These are phyloP conservation scores for Eucalyptus erythrocorys DNA, from an alignment of 345 rosid genomes.

Conservation along the genomic window DNA sequence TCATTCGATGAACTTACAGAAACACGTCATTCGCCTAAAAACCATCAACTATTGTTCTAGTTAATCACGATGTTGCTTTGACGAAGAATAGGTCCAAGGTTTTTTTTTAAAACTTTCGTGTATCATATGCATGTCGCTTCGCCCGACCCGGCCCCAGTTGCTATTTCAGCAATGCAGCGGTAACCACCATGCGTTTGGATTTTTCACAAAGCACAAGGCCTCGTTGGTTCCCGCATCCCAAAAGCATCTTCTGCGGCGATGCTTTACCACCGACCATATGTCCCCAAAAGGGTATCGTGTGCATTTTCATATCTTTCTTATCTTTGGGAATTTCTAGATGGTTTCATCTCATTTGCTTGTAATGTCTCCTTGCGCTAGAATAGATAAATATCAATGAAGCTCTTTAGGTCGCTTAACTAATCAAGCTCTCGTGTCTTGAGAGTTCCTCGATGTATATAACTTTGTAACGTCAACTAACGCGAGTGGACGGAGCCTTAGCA, in stretches of 20 bases:
- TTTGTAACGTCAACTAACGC: not conserved
- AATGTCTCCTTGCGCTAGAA: not conserved
- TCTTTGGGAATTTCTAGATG: not conserved
- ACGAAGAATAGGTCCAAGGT: not conserved
- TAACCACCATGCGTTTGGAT: not conserved
- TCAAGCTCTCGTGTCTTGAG: not conserved
- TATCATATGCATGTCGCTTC: not conserved
- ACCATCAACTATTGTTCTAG: not conserved
- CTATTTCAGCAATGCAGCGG: not conserved
- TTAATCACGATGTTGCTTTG: not conserved
- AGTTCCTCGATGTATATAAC: not conserved
- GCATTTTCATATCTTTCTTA: not conserved
- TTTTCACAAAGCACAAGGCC: not conserved
- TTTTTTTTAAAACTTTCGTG: not conserved
- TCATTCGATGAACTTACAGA: not conserved
- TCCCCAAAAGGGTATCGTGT: not conserved
- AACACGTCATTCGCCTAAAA: not conserved
- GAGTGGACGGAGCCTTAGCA: not conserved
- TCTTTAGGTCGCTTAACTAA: not conserved
- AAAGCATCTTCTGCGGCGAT: not conserved
- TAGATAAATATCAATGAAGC: not conserved
- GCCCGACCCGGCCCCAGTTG: not conserved
- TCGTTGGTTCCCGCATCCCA: not conserved
- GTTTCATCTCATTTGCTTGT: not conserved
- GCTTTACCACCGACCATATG: not conserved